phyloP scores from a whole-genome alignment of 148 eudicot genomes.

The Nyssa sinensis region DNA sequence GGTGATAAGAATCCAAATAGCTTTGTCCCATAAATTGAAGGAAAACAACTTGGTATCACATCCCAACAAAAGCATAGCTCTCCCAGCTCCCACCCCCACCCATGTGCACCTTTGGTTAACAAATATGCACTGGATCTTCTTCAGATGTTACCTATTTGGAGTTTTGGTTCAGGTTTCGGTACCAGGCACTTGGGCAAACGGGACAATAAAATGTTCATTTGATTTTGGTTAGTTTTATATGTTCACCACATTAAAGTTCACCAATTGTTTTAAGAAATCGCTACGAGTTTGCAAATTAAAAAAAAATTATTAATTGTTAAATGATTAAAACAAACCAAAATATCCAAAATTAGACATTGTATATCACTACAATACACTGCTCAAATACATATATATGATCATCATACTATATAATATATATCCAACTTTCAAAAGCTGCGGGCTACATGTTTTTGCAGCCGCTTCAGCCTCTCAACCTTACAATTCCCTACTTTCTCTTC shows the following conservation, averaged over 20 bases:
- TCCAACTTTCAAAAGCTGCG: slow-evolving; percentile 28
- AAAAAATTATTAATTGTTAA: no score
- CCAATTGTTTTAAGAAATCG: no score
- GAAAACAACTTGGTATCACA: background rate
- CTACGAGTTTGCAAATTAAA: no score
- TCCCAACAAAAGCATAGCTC: background rate
- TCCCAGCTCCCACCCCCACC: background rate
- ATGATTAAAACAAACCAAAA: background rate
- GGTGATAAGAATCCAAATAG: background rate
- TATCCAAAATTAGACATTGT: no score
- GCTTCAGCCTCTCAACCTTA: slow-evolving; percentile 27
- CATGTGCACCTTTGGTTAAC: background rate
- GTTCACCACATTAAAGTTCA: background rate
- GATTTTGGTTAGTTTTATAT: background rate
- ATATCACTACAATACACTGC: background rate
- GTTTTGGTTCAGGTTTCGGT: background rate
- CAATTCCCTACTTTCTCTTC: background rate
- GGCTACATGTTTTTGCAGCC: slow-evolving; percentile 40
- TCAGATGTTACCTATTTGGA: background rate
- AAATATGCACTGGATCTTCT: background rate
- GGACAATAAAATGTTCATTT: background rate
- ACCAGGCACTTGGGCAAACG: background rate
- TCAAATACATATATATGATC: background rate
- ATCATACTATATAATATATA: slow-evolving; percentile 17
- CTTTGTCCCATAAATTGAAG: background rate